Evolutionary conservation across 257 asterid species (phyloP).

Genomic region (Fraxinus americana): DNA sequence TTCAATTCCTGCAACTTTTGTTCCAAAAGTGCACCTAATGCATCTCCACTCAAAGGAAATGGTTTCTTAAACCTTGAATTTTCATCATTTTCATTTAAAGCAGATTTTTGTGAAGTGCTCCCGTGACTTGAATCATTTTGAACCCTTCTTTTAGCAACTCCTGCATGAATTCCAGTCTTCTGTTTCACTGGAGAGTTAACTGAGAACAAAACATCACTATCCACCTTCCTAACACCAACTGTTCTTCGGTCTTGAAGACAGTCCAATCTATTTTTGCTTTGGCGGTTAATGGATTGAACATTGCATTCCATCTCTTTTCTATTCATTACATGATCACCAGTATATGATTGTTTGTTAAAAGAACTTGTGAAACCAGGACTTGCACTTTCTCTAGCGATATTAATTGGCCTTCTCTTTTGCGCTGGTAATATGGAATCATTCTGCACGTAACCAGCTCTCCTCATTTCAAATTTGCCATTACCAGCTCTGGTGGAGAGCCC

Average conservation of each 20-base stretch:
- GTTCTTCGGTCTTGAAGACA: slow-evolving; percentile 36
- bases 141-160: slow-evolving; percentile 32
- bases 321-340: slow-evolving; percentile 28
- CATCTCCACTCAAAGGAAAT: slow-evolving; percentile 58
- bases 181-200: slow-evolving; percentile 52
- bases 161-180: slow-evolving; percentile 32
- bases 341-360: slow-evolving; percentile 19
- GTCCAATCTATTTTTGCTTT: slow-evolving; percentile 21
- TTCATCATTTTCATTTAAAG: slow-evolving; percentile 31
- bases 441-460: slow-evolving; percentile 37
- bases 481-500: slow-evolving; percentile 38
- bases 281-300: slow-evolving; percentile 23
- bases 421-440: slow-evolving; percentile 42
- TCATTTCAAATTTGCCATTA: slow-evolving; percentile 46
- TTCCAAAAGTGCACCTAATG: slow-evolving; percentile 69
- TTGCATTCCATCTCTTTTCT: slow-evolving; percentile 33
- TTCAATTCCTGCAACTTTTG: slow-evolving; percentile 80
- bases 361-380: slow-evolving; percentile 33
- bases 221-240: slow-evolving; percentile 25
- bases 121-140: slow-evolving; percentile 29
- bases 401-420: slow-evolving; percentile 58
- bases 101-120: slow-evolving; percentile 29
- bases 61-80: slow-evolving; percentile 33
- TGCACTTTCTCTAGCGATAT: slow-evolving; percentile 45
- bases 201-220: slow-evolving; percentile 39